These are phyloP conservation scores for Euphorbia corollata DNA, from an alignment of 441 rosid species.

Conservation along the genomic window DNA sequence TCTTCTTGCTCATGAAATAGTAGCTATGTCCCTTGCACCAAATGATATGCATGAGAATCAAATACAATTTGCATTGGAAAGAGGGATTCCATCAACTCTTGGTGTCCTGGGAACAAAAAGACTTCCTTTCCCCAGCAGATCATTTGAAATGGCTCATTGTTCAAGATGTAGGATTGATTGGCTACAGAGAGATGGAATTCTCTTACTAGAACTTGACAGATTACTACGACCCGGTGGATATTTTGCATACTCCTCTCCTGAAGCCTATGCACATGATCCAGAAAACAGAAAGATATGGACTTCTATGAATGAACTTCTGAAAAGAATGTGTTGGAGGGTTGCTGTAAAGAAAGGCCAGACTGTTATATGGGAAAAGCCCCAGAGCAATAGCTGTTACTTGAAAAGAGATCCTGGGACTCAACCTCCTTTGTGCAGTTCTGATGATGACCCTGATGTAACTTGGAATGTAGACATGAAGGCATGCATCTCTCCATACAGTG, in stretches of 20 bases:
- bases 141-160: conserved; percentile 93
- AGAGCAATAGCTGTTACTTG: conserved; percentile 69
- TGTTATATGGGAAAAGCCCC: conserved; percentile 83
- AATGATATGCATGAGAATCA: conserved; percentile 96
- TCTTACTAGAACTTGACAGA: conserved; percentile 83
- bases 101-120: conserved; percentile 95
- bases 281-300: conserved; percentile 72
- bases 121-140: conserved; percentile 92
- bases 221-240: conserved; percentile 90
- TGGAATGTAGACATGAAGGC: conserved; percentile 91
- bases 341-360: conserved; percentile 70
- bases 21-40: conserved; percentile 93
- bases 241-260: conserved; percentile 93
- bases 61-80: conserved; percentile 87
- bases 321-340: conserved; percentile 91
- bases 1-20: conserved; percentile 68
- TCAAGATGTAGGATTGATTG: conserved; percentile 94
- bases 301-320: conserved; percentile 72
- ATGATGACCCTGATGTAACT: conserved; percentile 69
- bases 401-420: conserved; percentile 55
- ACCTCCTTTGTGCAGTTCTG: conserved; percentile 70
- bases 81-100: conserved; percentile 89
- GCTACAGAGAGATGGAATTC: conserved; percentile 93
- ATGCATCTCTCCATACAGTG: conserved; percentile 73
- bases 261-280: conserved; percentile 83